These are phyloP conservation scores for Moniliella sp. DNA, from an alignment of 1,284 basidiomycete species.

Conservation along the genomic window DNA sequence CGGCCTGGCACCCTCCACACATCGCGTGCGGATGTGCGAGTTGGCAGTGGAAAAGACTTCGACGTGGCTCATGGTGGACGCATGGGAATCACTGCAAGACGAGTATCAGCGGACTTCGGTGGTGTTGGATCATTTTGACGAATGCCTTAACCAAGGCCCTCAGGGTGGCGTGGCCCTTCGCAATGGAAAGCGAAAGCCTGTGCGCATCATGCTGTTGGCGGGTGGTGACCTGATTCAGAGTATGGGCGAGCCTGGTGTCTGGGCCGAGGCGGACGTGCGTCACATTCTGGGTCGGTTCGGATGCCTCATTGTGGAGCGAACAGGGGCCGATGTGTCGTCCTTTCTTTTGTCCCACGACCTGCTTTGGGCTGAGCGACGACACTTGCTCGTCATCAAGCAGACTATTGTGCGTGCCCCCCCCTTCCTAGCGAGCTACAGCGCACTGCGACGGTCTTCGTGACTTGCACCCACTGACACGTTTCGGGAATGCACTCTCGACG, in stretches of 20 bases:
- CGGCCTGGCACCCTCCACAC: conserved; percentile 27
- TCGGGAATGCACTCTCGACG: conserved; percentile 6
- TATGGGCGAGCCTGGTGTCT: conserved; percentile 92
- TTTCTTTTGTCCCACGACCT: conserved; percentile 42
- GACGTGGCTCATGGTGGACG: conserved; percentile 56
- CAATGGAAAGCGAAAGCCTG: conserved; percentile 16
- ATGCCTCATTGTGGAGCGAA: conserved; percentile 79
- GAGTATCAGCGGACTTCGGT: conserved; percentile 80
- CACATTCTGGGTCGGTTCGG: conserved; percentile 87
- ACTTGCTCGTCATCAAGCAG: conserved; percentile 66
- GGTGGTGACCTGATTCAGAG: conserved; percentile 91
- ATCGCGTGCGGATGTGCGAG: conserved; percentile 33
- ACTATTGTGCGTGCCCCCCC: not conserved
- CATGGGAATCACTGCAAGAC: conserved; percentile 81
- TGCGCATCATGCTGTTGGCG: conserved; percentile 71
- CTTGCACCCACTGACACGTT: not conserved
- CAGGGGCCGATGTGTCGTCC: conserved; percentile 65
- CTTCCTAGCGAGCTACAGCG: too few species aligned
- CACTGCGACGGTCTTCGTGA: not conserved
- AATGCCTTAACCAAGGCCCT: conserved; percentile 53
- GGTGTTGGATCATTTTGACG: conserved; percentile 82
- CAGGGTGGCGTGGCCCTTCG: conserved; percentile 18
- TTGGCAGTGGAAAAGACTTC: conserved; percentile 32
- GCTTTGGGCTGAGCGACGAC: conserved; percentile 44
- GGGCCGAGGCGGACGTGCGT: conserved; percentile 85